Evolutionary conservation across 768 basidiomycete genomes (phyloP), one percentile per base, ranked within the genome.

Genomic region (Cystobasidium ongulense): DNA sequence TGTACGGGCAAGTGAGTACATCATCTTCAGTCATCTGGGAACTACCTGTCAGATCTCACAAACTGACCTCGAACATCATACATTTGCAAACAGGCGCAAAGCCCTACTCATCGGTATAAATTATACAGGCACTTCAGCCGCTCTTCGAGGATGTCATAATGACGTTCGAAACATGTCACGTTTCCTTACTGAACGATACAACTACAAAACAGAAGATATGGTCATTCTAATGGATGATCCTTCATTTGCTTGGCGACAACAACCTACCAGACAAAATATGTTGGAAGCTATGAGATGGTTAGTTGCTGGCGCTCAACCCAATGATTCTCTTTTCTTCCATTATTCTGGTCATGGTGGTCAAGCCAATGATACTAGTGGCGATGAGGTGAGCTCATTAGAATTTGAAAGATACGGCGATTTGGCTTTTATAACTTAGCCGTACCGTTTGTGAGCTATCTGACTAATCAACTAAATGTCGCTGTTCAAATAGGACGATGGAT

Each of bases 221-320:
- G 90, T 95, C 25, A 84, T 89, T 75, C 85, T 99, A 35, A 89
- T 88, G 0, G 95, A 99, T 78, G 87, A 92, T 78, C 81, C 88
- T 0, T 72, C 71, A 15, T 77, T 77, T 0, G 84, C 90, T 77
- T 84, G 85, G 11, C 85, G 87, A 54, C 84, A 85, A 78, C 81
- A 82, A 31, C 95, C 95, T 0, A 97, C 94, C 0, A 83, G 83
- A 72, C 84, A 85, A 29, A 97, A 97, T 80, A 94, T 99, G 87
- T 78, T 91, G 23, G 81, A 84, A 54, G 92, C 89, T 3, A 94
- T 95, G 91, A 84, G 87, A 74, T 97, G 93, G 94, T 87, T 99
- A n/a, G 90, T 93, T 21, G 82, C 81, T 18, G 88, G 85, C 75
- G 92, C 94, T 15, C 82, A 83, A 21, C 87, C 90, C 0, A 88